phyloP scores from a whole-genome alignment of 2,329 filamentous ascomycete species.

The Fusarium sp. region DNA sequence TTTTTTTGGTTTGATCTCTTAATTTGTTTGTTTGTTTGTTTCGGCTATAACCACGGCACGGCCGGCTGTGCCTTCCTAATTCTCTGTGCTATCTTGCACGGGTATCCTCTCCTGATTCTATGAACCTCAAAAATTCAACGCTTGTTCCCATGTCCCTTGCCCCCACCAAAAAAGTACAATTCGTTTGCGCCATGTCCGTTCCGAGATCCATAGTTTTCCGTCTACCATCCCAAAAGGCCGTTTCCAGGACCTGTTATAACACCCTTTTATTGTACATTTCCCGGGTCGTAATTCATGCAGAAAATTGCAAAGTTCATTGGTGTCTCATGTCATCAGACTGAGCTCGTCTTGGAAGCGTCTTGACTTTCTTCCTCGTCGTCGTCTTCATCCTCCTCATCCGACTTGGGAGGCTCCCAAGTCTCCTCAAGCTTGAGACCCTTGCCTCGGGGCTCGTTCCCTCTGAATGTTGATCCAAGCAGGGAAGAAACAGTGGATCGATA shows the following conservation, averaged over 20 bases:
- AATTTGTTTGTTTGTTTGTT: slow-evolving; percentile 13
- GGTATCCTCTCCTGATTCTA: slow-evolving; percentile 40
- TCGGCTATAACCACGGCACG: slow-evolving; percentile 1
- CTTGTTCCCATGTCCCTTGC: slow-evolving; percentile 12
- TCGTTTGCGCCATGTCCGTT: slow-evolving; percentile 22
- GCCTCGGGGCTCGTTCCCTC: slow-evolving; percentile 62
- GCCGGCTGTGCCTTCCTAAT: slow-evolving; percentile 19
- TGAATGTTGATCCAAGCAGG: slow-evolving; percentile 63
- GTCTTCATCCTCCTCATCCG: slow-evolving; percentile 67
- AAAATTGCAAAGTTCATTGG: neutral
- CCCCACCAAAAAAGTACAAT: slow-evolving; percentile 9
- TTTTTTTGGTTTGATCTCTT: slow-evolving; percentile 2
- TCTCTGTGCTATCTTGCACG: slow-evolving; percentile 30
- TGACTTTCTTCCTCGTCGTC: slow-evolving; percentile 57
- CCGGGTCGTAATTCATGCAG: slow-evolving; percentile 33
- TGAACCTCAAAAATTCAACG: slow-evolving; percentile 19
- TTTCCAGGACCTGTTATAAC: slow-evolving; percentile 13
- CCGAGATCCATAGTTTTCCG: slow-evolving; percentile 13
- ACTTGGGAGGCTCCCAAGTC: slow-evolving; percentile 77
- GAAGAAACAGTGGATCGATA: slow-evolving; percentile 65
- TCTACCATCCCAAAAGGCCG: neutral
- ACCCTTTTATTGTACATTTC: slow-evolving; percentile 32
- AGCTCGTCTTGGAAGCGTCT: slow-evolving; percentile 2
- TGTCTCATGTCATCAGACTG: neutral
- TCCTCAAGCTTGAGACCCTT: slow-evolving; percentile 86